Percentiles rank a stretch among this genome's conserved stretches.
These are phyloP conservation scores for Stevia rebaudiana DNA, from an alignment of 140 eudicot species.

Conservation along the genomic window DNA sequence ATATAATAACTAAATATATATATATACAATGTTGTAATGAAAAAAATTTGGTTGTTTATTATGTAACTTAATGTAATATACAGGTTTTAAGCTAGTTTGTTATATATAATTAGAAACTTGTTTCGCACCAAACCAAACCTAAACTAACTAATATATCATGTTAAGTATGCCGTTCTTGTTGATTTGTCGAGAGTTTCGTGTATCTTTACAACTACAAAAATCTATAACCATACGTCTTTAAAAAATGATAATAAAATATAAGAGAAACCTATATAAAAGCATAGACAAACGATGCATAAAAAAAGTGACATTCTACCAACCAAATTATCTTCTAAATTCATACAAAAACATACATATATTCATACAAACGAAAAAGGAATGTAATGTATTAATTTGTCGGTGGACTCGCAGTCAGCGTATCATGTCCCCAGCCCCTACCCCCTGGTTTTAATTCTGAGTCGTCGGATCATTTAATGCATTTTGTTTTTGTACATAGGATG, in stretches of 20 bases:
- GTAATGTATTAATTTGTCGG: slow-evolving; percentile 1
- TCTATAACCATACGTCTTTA: not conserved
- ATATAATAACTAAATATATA: too few species aligned
- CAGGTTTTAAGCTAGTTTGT: too few species aligned
- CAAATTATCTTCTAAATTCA: not conserved
- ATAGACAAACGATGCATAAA: not conserved
- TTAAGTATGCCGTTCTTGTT: not conserved
- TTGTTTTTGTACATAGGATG: slow-evolving; percentile 4
- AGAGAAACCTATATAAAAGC: not conserved
- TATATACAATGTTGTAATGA: too few species aligned
- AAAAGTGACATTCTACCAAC: slow-evolving; percentile 12
- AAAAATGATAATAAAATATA: not conserved
- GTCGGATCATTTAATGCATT: slow-evolving; percentile 19
- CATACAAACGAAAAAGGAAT: not conserved
- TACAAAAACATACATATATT: not conserved
- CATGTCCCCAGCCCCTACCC: not conserved
- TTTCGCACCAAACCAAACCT: too few species aligned
- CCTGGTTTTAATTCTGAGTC: not conserved
- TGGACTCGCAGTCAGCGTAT: slow-evolving; percentile 8
- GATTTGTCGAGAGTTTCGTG: not conserved
- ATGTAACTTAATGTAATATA: too few species aligned
- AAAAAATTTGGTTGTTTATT: too few species aligned
- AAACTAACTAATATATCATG: too few species aligned
- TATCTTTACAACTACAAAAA: not conserved
- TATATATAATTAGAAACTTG: too few species aligned